Percentiles rank a stretch among this genome's conserved stretches.
Evolutionary conservation across 495 filamentous ascomycete genomes (phyloP).

Genomic region (Symbiotaphrina buchneri): DNA sequence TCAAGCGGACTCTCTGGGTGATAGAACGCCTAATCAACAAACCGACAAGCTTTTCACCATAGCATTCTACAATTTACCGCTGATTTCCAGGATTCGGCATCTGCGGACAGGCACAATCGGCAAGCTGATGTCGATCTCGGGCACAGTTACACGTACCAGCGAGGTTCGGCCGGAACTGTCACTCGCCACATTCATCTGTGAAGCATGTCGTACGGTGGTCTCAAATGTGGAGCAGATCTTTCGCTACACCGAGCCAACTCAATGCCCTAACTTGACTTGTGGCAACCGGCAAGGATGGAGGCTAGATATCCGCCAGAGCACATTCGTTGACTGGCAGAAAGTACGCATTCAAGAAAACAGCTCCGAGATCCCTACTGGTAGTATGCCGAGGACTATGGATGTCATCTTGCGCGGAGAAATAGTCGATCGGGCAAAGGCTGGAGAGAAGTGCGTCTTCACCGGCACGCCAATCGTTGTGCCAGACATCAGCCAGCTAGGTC

Average conservation of each 20-base stretch:
- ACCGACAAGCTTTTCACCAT: slow-evolving; percentile 90
- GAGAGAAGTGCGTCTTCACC: slow-evolving; percentile 95
- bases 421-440: slow-evolving; percentile 89
- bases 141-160: slow-evolving; percentile 88
- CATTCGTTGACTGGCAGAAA: slow-evolving; percentile 98
- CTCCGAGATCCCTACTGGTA: slow-evolving; percentile 92
- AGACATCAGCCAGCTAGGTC: slow-evolving; percentile 83
- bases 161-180: slow-evolving; percentile 90
- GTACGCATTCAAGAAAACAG: slow-evolving; percentile 94
- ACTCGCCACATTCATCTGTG: slow-evolving; percentile 80
- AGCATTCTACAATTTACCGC: slow-evolving; percentile 88
- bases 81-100: slow-evolving; percentile 78
- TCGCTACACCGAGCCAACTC: slow-evolving; percentile 85
- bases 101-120: slow-evolving; percentile 83
- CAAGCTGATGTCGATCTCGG: slow-evolving; percentile 79
- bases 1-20: slow-evolving; percentile 35
- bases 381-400: slow-evolving; percentile 97
- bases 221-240: slow-evolving; percentile 94
- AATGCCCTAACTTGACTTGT: slow-evolving; percentile 86
- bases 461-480: slow-evolving; percentile 91
- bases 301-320: slow-evolving; percentile 87
- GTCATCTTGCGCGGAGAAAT: slow-evolving; percentile 96
- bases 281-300: slow-evolving; percentile 79
- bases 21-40: slow-evolving; percentile 76
- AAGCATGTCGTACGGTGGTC: slow-evolving; percentile 57